Percentiles rank a stretch among this genome's conserved stretches.
Conservation (phyloP, 2,329 filamentous ascomycete genomes). For the Neurospora sp. region DNA sequence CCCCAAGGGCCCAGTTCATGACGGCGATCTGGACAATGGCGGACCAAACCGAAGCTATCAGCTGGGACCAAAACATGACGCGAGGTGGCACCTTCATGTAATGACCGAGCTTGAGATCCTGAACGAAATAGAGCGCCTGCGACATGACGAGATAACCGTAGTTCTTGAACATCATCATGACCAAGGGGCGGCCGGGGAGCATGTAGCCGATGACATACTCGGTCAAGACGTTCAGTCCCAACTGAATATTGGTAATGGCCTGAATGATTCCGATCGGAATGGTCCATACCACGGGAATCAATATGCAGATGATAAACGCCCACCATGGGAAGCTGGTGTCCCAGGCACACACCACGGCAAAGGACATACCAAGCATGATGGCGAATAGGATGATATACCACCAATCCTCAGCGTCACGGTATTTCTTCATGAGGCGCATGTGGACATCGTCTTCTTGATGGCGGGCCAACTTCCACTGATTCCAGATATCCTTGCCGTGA, state of each 20-base stretch:
- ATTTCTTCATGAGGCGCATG: slow-evolving; percentile 54
- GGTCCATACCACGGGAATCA: slow-evolving; percentile 48
- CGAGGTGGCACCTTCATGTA: slow-evolving; percentile 59
- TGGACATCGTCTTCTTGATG: slow-evolving; percentile 49
- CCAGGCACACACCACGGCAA: slow-evolving; percentile 45
- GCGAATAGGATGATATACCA: slow-evolving; percentile 45
- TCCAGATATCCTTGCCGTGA: slow-evolving; percentile 45
- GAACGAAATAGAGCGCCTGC: slow-evolving; percentile 54
- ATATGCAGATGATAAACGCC: slow-evolving; percentile 47
- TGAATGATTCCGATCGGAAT: slow-evolving; percentile 53
- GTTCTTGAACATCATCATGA: slow-evolving; percentile 72
- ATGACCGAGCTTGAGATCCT: slow-evolving; percentile 59
- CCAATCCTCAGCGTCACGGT: slow-evolving; percentile 49
- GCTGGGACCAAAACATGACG: slow-evolving; percentile 51
- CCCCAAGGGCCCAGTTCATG: slow-evolving; percentile 55
- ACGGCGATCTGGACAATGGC: slow-evolving; percentile 54
- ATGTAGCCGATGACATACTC: slow-evolving; percentile 67
- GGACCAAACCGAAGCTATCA: slow-evolving; percentile 51
- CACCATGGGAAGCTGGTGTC: slow-evolving; percentile 48
- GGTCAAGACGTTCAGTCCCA: slow-evolving; percentile 62
- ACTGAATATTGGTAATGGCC: slow-evolving; percentile 51
- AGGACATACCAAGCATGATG: slow-evolving; percentile 44
- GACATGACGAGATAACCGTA: slow-evolving; percentile 62
- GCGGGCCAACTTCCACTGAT: slow-evolving; percentile 44
- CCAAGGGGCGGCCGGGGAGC: slow-evolving; percentile 58